Conservation (phyloP, 73 alveolate species). For the Paramecium pentaurelia region DNA sequence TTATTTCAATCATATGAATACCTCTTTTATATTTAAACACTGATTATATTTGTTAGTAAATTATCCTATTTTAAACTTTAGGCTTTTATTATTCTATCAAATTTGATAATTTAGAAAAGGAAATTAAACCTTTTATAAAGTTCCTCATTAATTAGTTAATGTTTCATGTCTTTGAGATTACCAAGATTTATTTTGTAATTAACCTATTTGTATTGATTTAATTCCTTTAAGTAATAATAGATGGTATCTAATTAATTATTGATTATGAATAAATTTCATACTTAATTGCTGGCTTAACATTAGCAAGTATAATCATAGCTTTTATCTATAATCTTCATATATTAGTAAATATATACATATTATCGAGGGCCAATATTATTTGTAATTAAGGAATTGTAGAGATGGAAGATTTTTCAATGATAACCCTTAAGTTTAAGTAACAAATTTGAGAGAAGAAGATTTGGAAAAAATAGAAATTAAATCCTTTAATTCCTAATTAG, state of each 20-base stretch:
- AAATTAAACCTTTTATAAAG: background rate
- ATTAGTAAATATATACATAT: background rate
- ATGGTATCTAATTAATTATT: background rate
- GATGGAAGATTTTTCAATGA: background rate
- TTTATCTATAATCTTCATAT: background rate
- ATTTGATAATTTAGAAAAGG: background rate
- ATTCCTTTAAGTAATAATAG: conserved; percentile 26
- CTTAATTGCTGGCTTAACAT: background rate
- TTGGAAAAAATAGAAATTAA: background rate
- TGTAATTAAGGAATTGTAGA: conserved; percentile 24
- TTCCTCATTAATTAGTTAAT: background rate
- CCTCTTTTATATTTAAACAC: background rate
- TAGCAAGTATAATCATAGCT: background rate
- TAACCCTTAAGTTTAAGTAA: background rate
- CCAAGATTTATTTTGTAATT: background rate
- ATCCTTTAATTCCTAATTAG: background rate
- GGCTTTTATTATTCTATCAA: conserved; percentile 27
- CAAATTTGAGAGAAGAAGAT: conserved; percentile 32
- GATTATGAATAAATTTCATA: background rate
- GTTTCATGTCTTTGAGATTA: conserved; percentile 18
- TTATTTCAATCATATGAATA: background rate
- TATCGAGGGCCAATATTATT: background rate
- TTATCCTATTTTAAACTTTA: background rate
- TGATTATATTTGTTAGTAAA: background rate
- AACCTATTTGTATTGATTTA: background rate